Conservation (phyloP, 169 alveolate species). For the Plasmodium yoelii region DNA sequence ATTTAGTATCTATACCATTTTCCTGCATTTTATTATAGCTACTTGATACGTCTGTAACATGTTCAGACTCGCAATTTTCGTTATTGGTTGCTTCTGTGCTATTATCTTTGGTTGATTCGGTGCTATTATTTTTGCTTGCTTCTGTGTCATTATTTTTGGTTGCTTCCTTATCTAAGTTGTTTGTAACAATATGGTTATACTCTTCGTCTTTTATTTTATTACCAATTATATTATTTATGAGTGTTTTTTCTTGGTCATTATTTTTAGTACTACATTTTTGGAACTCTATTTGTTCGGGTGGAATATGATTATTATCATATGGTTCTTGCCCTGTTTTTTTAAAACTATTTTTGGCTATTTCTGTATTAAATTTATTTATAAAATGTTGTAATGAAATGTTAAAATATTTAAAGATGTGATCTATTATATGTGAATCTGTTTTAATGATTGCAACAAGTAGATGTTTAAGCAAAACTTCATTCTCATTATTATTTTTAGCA, state of each 20-base stretch:
- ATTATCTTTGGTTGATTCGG: too few species aligned
- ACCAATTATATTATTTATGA: not conserved
- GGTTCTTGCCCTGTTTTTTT: not conserved
- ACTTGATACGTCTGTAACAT: too few species aligned
- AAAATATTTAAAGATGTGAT: slow-evolving; percentile 52
- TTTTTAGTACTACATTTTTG: too few species aligned
- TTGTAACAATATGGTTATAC: slow-evolving; percentile 13
- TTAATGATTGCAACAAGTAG: slow-evolving; percentile 48
- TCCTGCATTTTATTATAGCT: not conserved
- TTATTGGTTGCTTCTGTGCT: too few species aligned
- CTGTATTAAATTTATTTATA: slow-evolving; percentile 53
- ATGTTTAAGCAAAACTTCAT: slow-evolving; percentile 39
- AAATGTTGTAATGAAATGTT: slow-evolving; percentile 38
- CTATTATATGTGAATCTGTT: slow-evolving; percentile 22
- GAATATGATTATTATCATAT: not conserved
- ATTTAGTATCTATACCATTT: not conserved
- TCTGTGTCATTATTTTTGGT: too few species aligned
- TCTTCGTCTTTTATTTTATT: slow-evolving; percentile 66
- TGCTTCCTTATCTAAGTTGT: not conserved
- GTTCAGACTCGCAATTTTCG: too few species aligned
- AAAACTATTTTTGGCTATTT: not conserved
- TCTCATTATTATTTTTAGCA: slow-evolving; percentile 58
- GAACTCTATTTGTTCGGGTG: too few species aligned
- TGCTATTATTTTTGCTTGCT: too few species aligned
- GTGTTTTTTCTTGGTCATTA: not conserved